phyloP scores from a whole-genome alignment of 208 protist species.

The Trypanosoma melophagium region DNA sequence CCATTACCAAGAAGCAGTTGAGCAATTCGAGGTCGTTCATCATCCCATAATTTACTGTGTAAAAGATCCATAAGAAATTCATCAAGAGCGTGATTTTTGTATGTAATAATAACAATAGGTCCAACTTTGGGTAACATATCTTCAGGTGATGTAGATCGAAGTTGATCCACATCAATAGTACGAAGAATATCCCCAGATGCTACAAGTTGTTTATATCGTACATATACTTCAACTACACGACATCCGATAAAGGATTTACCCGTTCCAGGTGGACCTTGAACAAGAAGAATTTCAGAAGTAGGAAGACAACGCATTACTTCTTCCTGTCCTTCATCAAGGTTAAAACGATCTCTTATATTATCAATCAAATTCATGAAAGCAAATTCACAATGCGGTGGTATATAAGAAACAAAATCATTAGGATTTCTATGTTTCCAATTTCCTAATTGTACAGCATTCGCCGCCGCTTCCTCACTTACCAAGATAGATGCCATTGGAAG shows the following conservation, averaged over 20 bases:
- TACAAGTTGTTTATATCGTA: conserved; percentile 87
- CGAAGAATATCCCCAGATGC: conserved; percentile 85
- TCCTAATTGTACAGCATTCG: neutral
- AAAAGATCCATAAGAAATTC: conserved; percentile 90
- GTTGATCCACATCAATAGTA: conserved; percentile 74
- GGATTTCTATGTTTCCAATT: conserved; percentile 12
- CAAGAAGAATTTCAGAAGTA: conserved; percentile 72
- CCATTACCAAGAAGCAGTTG: conserved; percentile 35
- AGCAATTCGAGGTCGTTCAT: conserved; percentile 45
- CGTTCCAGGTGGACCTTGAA: conserved; percentile 93
- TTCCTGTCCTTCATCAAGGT: conserved; percentile 78
- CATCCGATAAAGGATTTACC: conserved; percentile 95
- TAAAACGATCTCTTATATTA: conserved; percentile 54
- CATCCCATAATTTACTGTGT: conserved; percentile 66
- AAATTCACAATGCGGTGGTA: conserved; percentile 77
- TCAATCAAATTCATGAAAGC: conserved; percentile 76
- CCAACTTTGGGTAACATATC: conserved; percentile 73
- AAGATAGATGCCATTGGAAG: conserved; percentile 64
- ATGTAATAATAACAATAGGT: conserved; percentile 92
- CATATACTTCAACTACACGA: conserved; percentile 86
- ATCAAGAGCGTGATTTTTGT: conserved; percentile 96
- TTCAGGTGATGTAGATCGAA: conserved; percentile 43
- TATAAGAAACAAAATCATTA: conserved; percentile 50
- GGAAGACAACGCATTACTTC: conserved; percentile 71
- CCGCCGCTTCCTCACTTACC: conserved; percentile 34